Evolutionary conservation across 176 grass and related monocot species (phyloP), one percentile per base, ranked within the genome.

Genomic region (Leersia perrieri): DNA sequence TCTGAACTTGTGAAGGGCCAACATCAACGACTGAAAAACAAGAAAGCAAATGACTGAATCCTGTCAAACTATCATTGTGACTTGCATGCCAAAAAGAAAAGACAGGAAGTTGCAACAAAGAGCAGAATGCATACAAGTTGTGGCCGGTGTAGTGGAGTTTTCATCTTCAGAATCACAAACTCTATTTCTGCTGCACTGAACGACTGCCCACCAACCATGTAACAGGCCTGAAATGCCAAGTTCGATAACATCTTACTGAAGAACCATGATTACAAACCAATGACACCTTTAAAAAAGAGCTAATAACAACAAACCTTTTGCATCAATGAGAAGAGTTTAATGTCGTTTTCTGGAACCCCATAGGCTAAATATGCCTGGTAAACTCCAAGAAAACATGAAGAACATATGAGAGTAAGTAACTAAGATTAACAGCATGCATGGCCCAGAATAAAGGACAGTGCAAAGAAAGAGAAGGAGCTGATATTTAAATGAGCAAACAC

Each of bases 141-240:
- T 34, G 90, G 93, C 5, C 89, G 82, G 55, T 96, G 91, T 33
- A 82, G 29, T 60, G 93, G 93, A 39, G 85, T 75, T 64, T 96
- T 99, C 92, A 93, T 84, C 81, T 99, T 96, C 13, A 99, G 68
- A 79, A 96, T 93, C 28, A 90, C 66, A 42, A 87, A 99, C 72
- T 99, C 97, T 75, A 99, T 99, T 60, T 95, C 91, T 61, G 89
- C 89, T 83, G 97, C 97, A 85, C 97, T 99, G 36, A 99, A 72
- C 39, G 93, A 85, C 58, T 88, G 89, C 15, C 93, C 87, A 41
- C 93, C 89, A n/a, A 96, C 78, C 38, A 83, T 95, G 80, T 99
- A 99, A 84, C 88, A 90, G 16, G 93, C 97, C 97, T 99, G 89
- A 80, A 67, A 31, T 78, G 29, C 55, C 20, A 45, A 61, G 38